Evolutionary conservation across 140 eudicot species (phyloP).

Genomic region (Erigeron philadelphicus): DNA sequence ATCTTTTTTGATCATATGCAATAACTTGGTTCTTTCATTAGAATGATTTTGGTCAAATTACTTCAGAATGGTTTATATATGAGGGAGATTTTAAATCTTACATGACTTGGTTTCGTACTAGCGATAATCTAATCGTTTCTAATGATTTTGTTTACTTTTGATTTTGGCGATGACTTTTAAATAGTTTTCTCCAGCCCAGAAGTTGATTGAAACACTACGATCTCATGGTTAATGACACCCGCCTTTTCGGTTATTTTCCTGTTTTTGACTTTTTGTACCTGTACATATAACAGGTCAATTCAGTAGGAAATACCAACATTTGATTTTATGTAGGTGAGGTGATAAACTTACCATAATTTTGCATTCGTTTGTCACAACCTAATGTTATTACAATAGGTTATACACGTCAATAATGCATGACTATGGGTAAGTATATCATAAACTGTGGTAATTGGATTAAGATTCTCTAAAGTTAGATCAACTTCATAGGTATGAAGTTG

Average conservation of each 20-base stretch:
- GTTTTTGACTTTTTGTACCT: background rate
- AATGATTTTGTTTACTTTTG: slow-evolving; percentile 12
- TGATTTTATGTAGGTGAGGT: background rate
- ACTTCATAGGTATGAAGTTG: too few species aligned
- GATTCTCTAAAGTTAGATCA: too few species aligned
- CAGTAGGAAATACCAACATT: slow-evolving; percentile 14
- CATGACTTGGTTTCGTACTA: background rate
- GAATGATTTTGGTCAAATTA: slow-evolving; percentile 22
- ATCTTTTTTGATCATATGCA: slow-evolving; percentile 26
- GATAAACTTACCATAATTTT: background rate
- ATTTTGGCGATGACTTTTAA: slow-evolving; percentile 5
- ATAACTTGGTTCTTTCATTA: slow-evolving; percentile 17
- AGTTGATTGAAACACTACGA: slow-evolving; percentile 6
- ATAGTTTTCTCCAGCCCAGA: background rate
- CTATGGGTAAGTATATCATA: too few species aligned
- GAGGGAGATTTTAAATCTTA: background rate
- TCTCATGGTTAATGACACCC: background rate
- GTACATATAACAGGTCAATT: slow-evolving; percentile 4
- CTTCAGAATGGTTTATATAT: slow-evolving; percentile 8
- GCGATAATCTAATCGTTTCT: slow-evolving; percentile 11
- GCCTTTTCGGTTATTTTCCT: slow-evolving; percentile 4
- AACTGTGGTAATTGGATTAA: too few species aligned
- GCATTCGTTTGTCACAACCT: too few species aligned
- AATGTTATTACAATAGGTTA: background rate
- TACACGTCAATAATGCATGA: too few species aligned